phyloP scores from a whole-genome alignment of 2,329 filamentous ascomycete genomes.

The Hymenoscyphus salicellus region DNA sequence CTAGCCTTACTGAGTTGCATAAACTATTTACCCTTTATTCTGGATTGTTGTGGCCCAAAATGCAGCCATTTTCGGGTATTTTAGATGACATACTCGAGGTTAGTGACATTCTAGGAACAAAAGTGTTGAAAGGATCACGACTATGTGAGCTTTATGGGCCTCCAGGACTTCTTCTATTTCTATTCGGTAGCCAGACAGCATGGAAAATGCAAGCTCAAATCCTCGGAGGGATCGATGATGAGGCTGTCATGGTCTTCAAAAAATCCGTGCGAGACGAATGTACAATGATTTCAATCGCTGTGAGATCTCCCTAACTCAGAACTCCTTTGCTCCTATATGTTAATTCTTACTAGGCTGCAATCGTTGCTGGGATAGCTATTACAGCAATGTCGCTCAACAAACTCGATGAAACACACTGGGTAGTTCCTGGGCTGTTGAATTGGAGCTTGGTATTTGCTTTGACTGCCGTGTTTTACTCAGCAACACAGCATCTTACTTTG shows the following conservation, averaged over 20 bases:
- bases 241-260: background rate
- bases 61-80: too few species aligned
- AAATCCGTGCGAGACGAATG: background rate
- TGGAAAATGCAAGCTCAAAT: background rate
- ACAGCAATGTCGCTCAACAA: background rate
- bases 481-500: background rate
- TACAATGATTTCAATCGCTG: background rate
- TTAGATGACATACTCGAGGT: too few species aligned
- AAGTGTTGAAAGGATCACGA: background rate
- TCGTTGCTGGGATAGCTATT: background rate
- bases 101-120: too few species aligned
- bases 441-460: background rate
- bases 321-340: background rate
- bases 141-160: background rate
- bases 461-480: background rate
- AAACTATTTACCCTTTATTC: too few species aligned
- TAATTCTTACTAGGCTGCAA: background rate
- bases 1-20: too few species aligned
- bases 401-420: background rate
- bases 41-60: too few species aligned
- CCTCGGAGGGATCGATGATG: background rate
- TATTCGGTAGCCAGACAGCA: conserved; percentile 1
- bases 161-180: background rate
- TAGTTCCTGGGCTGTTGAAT: background rate
- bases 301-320: background rate